Percentiles rank a stretch among this genome's conserved stretches.
Evolutionary conservation across 2,329 filamentous ascomycete species (phyloP).

Genomic region (Leptographium wingfieldii): DNA sequence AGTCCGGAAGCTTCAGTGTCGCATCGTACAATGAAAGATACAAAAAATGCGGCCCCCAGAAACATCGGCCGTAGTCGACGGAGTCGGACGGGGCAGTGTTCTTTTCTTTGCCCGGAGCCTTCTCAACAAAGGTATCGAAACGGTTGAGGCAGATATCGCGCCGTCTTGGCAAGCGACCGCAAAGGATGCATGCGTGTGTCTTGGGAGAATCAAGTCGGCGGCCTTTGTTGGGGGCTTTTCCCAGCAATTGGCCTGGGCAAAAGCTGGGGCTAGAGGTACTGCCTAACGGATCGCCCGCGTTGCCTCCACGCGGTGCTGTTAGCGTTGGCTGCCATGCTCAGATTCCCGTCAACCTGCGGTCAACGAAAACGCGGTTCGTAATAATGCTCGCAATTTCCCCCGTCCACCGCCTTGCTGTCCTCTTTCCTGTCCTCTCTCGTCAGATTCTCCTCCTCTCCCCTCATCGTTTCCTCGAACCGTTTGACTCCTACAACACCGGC

Average conservation of each 20-base stretch:
- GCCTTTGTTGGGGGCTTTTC: neutral
- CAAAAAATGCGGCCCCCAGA: neutral
- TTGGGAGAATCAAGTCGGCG: neutral
- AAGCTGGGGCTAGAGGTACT: neutral
- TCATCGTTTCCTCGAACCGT: too few species aligned
- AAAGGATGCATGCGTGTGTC: neutral
- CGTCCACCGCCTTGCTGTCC: neutral
- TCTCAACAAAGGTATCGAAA: neutral
- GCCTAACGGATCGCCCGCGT: neutral
- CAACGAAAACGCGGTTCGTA: neutral
- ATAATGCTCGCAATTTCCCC: neutral
- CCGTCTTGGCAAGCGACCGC: neutral
- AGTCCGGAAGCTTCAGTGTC: neutral
- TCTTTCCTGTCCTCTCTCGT: neutral
- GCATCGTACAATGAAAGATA: too few species aligned
- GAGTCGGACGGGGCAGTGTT: neutral
- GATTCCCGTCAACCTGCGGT: neutral
- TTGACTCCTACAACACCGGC: too few species aligned
- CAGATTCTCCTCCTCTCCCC: neutral
- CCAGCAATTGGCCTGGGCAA: neutral
- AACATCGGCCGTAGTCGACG: too few species aligned
- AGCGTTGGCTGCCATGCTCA: neutral
- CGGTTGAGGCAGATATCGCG: neutral
- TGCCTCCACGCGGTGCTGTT: neutral
- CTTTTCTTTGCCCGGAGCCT: neutral